Conservation (phyloP, 2,329 filamentous ascomycete genomes). For the Coleophoma eucalyptorum region DNA sequence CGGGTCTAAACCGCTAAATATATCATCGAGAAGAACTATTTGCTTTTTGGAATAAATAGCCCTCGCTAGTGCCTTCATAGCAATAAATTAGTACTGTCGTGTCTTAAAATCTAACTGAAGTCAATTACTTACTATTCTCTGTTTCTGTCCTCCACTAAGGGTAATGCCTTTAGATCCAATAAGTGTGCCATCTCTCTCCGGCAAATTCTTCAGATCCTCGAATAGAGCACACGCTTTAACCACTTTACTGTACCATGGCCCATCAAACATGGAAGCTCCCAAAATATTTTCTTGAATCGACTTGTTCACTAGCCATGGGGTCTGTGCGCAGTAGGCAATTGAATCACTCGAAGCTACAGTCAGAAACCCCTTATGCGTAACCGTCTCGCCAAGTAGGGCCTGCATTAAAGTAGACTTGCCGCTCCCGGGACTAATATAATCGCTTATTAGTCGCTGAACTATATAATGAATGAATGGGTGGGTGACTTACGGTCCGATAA, state of each 20-base stretch:
- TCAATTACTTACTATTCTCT: conserved; percentile 34
- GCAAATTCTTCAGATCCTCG: conserved; percentile 28
- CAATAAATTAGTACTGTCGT: too few relatives aligned
- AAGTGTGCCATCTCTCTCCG: conserved; percentile 29
- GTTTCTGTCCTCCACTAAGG: conserved; percentile 38
- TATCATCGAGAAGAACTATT: conserved; percentile 12
- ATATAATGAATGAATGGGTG: too few relatives aligned
- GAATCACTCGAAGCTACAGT: conserved; percentile 2
- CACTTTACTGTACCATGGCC: conserved; percentile 15
- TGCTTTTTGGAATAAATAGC: conserved; percentile 12
- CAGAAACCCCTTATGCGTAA: background rate
- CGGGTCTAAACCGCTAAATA: conserved; percentile 13
- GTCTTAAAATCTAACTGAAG: too few relatives aligned
- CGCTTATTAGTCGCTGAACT: too few relatives aligned
- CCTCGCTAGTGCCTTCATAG: conserved; percentile 15
- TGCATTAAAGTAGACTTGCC: background rate
- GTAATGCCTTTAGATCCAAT: conserved; percentile 35
- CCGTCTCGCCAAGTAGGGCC: background rate
- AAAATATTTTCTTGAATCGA: conserved; percentile 24
- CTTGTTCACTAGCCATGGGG: conserved; percentile 15
- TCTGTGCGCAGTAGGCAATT: conserved; percentile 14
- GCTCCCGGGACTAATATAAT: too few relatives aligned
- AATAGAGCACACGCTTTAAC: conserved; percentile 31
- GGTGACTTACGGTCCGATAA: too few relatives aligned
- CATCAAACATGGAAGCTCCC: conserved; percentile 13